A percentile compares a stretch with the other conserved stretches of the same genome.
These are phyloP conservation scores for Candida sp. DNA, from an alignment of 1,139 yeast species.

Conservation along the genomic window DNA sequence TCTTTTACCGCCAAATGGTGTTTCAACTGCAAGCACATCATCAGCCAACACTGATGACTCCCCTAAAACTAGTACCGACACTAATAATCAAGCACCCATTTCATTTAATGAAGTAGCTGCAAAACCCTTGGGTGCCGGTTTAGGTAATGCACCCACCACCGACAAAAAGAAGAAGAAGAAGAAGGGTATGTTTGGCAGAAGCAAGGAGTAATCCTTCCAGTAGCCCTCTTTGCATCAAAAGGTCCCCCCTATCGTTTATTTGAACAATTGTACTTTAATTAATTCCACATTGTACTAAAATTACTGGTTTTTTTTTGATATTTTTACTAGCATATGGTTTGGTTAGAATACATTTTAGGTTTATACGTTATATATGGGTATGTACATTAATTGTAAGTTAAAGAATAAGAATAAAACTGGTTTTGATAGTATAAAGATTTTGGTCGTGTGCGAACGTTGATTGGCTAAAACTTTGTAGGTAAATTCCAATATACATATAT, in stretches of 20 bases:
- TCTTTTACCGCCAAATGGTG: conserved; percentile 27
- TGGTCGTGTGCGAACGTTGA: background rate
- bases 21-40: conserved; percentile 25
- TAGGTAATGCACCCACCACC: conserved; percentile 14
- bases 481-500: too few species aligned
- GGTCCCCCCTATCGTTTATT: background rate
- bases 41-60: conserved; percentile 24
- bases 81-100: conserved; percentile 8
- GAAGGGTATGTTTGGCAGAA: conserved; percentile 31
- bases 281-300: background rate
- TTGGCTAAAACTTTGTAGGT: background rate
- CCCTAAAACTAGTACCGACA: conserved; percentile 24
- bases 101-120: conserved; percentile 15
- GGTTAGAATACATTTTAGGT: background rate
- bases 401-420: too few species aligned
- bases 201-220: background rate
- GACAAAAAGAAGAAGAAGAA: conserved; percentile 26
- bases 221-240: too few species aligned
- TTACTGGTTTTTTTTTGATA: background rate
- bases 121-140: conserved; percentile 32
- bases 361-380: background rate
- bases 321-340: background rate
- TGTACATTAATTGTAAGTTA: background rate
- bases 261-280: background rate
- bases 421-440: background rate